A percentile compares a stretch with the other conserved stretches of the same genome.
phyloP scores from a whole-genome alignment of 2,329 filamentous ascomycete species.

The Fusarium sacchari region DNA sequence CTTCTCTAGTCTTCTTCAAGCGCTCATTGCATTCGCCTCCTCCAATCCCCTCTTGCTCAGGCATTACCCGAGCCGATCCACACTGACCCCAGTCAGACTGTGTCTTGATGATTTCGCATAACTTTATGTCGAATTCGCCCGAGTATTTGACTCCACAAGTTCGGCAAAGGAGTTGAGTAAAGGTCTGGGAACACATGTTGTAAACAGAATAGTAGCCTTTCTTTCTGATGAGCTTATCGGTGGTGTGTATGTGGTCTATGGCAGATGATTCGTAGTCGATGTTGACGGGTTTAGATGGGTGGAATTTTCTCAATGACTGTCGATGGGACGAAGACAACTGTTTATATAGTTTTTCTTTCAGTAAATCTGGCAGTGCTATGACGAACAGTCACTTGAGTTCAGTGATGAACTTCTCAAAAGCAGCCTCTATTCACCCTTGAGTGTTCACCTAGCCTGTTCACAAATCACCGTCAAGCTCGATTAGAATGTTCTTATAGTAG shows the following conservation, averaged over 20 bases:
- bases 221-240: fast-evolving
- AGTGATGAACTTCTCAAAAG: background rate
- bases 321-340: too few relatives aligned
- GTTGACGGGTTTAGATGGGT: too few relatives aligned
- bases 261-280: fast-evolving
- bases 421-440: background rate
- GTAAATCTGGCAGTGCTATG: fast-evolving
- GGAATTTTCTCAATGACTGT: fast-evolving
- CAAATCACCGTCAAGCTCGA: fast-evolving
- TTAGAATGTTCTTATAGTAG: fast-evolving
- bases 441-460: fast-evolving
- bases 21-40: background rate
- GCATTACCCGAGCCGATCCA: background rate
- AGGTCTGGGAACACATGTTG: background rate
- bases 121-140: background rate
- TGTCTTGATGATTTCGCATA: background rate
- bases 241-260: background rate
- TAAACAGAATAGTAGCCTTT: fast-evolving
- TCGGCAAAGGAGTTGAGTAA: background rate
- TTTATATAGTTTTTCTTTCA: background rate
- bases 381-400: fast-evolving
- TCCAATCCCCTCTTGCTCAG: fast-evolving
- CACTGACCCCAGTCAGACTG: background rate
- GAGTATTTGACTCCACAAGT: background rate
- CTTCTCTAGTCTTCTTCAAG: background rate